Conservation (phyloP, 805 yeast species). For the Cyberlindnera amylophila region DNA sequence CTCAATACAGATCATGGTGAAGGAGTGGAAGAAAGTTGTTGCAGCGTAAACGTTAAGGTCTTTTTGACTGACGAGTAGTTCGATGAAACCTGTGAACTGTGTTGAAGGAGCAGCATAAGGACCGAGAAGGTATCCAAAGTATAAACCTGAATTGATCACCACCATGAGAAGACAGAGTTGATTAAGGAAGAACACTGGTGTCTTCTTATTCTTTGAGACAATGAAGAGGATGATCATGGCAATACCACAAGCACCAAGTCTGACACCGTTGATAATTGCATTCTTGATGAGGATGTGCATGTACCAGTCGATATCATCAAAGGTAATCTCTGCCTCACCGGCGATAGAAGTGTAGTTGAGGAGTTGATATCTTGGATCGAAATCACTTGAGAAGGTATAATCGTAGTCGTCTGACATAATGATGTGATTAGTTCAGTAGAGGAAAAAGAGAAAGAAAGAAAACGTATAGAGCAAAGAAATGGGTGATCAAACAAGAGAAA, state of each 20-base stretch:
- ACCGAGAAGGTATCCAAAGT: conserved; percentile 50
- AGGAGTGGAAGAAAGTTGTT: conserved; percentile 53
- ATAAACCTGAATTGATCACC: conserved; percentile 58
- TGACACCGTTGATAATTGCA: conserved; percentile 50
- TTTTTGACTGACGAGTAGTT: conserved; percentile 28
- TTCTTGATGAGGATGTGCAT: conserved; percentile 33
- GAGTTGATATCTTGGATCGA: conserved; percentile 25
- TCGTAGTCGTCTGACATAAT: not conserved
- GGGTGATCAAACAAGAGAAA: no score
- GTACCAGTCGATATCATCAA: conserved; percentile 39
- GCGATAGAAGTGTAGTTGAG: conserved; percentile 40
- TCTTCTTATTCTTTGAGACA: conserved; percentile 47
- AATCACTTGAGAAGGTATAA: conserved; percentile 13
- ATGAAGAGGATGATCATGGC: conserved; percentile 46
- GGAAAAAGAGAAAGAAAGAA: not conserved
- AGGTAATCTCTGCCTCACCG: conserved; percentile 37
- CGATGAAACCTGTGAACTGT: conserved; percentile 44
- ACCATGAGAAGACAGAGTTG: conserved; percentile 53
- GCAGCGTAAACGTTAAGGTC: conserved; percentile 54
- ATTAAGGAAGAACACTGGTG: conserved; percentile 75
- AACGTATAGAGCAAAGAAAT: no score
- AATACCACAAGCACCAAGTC: conserved; percentile 52
- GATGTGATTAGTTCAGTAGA: not conserved
- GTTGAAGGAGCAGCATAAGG: conserved; percentile 47
- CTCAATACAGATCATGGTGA: conserved; percentile 61